Base-by-base conservation (phyloP, 1,284 basidiomycete genomes). In the Chiua sp. region DNA sequence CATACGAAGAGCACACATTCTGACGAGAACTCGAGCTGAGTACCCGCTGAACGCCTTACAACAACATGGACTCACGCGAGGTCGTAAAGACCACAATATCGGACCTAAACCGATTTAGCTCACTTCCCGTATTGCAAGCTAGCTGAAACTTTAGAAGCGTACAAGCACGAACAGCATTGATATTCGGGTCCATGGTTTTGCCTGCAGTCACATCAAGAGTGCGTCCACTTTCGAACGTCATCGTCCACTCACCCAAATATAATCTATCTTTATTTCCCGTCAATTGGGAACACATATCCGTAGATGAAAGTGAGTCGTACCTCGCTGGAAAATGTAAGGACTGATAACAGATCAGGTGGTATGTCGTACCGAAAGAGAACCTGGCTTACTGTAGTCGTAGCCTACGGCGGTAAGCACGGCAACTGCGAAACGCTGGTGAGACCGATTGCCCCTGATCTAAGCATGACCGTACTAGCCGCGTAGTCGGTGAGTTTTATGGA, bases 101-200 rank as follows among this genome's bases (percentile, higher is more conserved):
- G 53, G 22, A 47, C 23, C 53, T 54, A 37, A 13, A 8, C 35
- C 20, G 26, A 26, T 4, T 52, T 22, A 44, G 42, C n/a, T 8
- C 6, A 22, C 10, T 22, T 10, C 42, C 8, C n/a, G n/a, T n/a
- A 13, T 22, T 39, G 11, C 12, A n/a, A 16, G 42, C 10, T n/a
- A 7, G 1, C 16, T 3, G 10, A 44, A 44, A 11, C 11, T 44
- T 22, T 7, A n/a, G 3, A 44, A 44, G 52, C 49, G 23, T 11
- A 64, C 62, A 8, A 50, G 8, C 18, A 63, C 15, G 26, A 56
- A 63, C 18, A 63, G 7, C 4, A 35, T 44, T 10, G 62, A 56
- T 6, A 64, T 54, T 54, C n/a, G 51, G 7, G 32, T 61, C 62
- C 62, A 64, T 2, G 44, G 62, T 35, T 54, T 64, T 48, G 12